phyloP scores from a whole-genome alignment of 2,329 filamentous ascomycete species.

The Aspergillus neoniger region DNA sequence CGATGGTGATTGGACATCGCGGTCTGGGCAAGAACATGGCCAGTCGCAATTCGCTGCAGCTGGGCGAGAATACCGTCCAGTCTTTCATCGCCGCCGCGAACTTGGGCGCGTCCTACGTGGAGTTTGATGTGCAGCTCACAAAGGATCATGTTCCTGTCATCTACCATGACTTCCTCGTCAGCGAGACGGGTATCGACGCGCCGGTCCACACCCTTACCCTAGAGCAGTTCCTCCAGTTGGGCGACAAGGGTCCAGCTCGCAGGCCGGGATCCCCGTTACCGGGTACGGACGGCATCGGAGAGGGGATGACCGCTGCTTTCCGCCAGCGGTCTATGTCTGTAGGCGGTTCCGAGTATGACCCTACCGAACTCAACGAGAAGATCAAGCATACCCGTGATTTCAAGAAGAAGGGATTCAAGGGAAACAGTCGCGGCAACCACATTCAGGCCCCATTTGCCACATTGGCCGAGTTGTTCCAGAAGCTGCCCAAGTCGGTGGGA shows the following conservation, averaged over 20 bases:
- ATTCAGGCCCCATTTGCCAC: constrained; percentile 97
- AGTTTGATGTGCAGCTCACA: constrained; percentile 91
- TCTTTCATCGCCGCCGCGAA: constrained; percentile 97
- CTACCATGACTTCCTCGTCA: constrained; percentile 97
- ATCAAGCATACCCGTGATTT: constrained; percentile 98
- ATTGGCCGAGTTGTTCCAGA: constrained; percentile 85
- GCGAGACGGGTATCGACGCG: constrained; percentile 94
- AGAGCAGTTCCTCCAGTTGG: constrained; percentile 88
- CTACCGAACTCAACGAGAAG: constrained; percentile 64
- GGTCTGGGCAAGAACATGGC: constrained; percentile 88
- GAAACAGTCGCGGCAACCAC: constrained; percentile 87
- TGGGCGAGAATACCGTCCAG: constrained; percentile 92
- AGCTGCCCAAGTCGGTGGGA: constrained; percentile 77
- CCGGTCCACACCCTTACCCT: constrained; percentile 93
- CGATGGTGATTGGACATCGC: constrained; percentile 75
- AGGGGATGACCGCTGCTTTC: constrained; percentile 14
- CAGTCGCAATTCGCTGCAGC: constrained; percentile 80
- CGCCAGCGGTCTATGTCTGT: constrained; percentile 62
- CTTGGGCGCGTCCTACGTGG: constrained; percentile 73
- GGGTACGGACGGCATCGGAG: constrained; percentile 20
- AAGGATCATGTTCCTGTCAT: constrained; percentile 98
- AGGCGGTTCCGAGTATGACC: constrained; percentile 51
- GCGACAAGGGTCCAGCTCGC: constrained; percentile 55
- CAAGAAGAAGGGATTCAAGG: constrained; percentile 93
- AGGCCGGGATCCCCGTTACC: constrained; percentile 50